A percentile compares a stretch with the other conserved stretches of the same genome.
phyloP scores from a whole-genome alignment of 1,284 basidiomycete genomes.

The Ustilago crameri region DNA sequence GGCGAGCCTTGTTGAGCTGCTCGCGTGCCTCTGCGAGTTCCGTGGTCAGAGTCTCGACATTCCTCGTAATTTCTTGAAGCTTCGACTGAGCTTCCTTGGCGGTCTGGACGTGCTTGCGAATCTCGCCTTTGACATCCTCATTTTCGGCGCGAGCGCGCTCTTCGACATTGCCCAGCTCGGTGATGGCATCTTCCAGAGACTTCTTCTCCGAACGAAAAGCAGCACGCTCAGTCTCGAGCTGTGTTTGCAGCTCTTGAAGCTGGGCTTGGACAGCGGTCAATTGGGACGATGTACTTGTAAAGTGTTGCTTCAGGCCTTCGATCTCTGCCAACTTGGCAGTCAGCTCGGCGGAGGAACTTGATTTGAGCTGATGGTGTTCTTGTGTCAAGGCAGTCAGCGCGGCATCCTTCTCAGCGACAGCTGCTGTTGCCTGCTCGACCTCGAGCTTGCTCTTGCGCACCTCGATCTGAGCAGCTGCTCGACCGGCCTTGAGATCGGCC shows the following conservation, averaged over 20 bases:
- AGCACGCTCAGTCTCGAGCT: slow-evolving; percentile 73
- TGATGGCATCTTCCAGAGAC: slow-evolving; percentile 63
- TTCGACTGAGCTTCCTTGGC: slow-evolving; percentile 84
- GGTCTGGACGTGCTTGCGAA: slow-evolving; percentile 74
- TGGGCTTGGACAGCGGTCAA: slow-evolving; percentile 73
- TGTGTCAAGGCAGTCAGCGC: slow-evolving; percentile 72
- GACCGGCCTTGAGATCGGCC: slow-evolving; percentile 71
- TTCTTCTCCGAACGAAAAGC: slow-evolving; percentile 76
- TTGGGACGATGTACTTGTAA: slow-evolving; percentile 74
- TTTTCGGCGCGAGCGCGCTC: slow-evolving; percentile 72
- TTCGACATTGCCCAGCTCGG: slow-evolving; percentile 60
- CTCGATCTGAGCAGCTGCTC: slow-evolving; percentile 55
- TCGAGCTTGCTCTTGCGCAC: slow-evolving; percentile 75
- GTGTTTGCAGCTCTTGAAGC: slow-evolving; percentile 75
- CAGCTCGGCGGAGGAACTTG: slow-evolving; percentile 28
- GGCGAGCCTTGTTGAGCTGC: slow-evolving; percentile 46
- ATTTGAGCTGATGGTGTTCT: slow-evolving; percentile 79
- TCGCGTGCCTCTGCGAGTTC: slow-evolving; percentile 74
- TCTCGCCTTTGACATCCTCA: slow-evolving; percentile 68
- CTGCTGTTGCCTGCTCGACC: slow-evolving; percentile 80
- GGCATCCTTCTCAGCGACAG: slow-evolving; percentile 77
- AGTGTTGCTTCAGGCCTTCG: slow-evolving; percentile 75
- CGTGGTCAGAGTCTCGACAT: slow-evolving; percentile 72
- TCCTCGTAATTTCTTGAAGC: slow-evolving; percentile 80
- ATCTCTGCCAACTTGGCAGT: slow-evolving; percentile 78